phyloP scores from a whole-genome alignment of 2,329 filamentous ascomycete species.

The Karstenula rhodostoma region DNA sequence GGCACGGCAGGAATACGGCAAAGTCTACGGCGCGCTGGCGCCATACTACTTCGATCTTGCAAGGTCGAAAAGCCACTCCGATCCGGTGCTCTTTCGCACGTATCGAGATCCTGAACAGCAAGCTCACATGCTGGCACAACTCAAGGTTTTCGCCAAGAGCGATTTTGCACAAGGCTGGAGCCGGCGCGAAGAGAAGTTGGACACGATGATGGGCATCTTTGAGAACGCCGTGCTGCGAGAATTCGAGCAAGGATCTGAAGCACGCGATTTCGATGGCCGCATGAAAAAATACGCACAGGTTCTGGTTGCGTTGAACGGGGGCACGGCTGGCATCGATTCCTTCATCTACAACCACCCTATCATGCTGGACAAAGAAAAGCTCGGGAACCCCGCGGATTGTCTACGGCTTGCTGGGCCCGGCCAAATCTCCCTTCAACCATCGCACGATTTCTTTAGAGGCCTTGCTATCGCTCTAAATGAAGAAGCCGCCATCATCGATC shows the following conservation, averaged over 20 bases:
- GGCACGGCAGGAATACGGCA: conserved; percentile 89
- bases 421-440: conserved; percentile 78
- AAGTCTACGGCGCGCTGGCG: conserved; percentile 84
- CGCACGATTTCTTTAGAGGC: conserved; percentile 79
- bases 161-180: conserved; percentile 81
- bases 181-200: conserved; percentile 74
- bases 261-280: conserved; percentile 83
- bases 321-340: conserved; percentile 77
- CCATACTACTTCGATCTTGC: conserved; percentile 89
- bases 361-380: conserved; percentile 74
- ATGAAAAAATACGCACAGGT: conserved; percentile 93
- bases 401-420: conserved; percentile 72
- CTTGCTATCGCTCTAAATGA: conserved; percentile 81
- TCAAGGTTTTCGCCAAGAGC: conserved; percentile 79
- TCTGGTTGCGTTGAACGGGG: conserved; percentile 81
- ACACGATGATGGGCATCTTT: conserved; percentile 80
- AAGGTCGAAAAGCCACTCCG: conserved; percentile 74
- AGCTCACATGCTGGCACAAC: conserved; percentile 84
- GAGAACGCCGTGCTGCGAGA: conserved; percentile 90
- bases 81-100: conserved; percentile 84
- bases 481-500: conserved; percentile 79
- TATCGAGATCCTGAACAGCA: conserved; percentile 91
- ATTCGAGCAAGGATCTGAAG: conserved; percentile 91
- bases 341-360: conserved; percentile 91
- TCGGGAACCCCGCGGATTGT: conserved; percentile 82